These are phyloP conservation scores for Xylaria cubensis DNA, from an alignment of 495 filamentous ascomycete genomes.

Conservation along the genomic window DNA sequence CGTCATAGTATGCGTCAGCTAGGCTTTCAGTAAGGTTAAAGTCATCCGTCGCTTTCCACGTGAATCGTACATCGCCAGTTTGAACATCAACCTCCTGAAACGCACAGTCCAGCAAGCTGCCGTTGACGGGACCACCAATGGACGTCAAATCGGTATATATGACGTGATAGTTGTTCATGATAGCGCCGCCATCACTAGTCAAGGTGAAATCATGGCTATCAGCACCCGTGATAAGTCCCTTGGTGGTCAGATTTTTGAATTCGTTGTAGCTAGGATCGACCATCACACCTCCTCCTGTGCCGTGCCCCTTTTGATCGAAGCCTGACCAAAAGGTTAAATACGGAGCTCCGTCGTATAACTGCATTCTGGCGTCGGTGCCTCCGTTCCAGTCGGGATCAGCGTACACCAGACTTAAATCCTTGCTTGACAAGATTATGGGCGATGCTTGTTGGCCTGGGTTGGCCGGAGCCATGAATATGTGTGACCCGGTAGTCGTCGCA, in stretches of 20 bases:
- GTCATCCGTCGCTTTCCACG: slow-evolving; percentile 62
- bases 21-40: slow-evolving; percentile 53
- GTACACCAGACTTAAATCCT: slow-evolving; percentile 33
- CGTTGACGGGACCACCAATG: slow-evolving; percentile 32
- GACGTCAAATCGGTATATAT: slow-evolving; percentile 28
- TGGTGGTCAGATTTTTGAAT: slow-evolving; percentile 29
- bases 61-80: slow-evolving; percentile 57
- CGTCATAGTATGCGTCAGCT: slow-evolving; percentile 37
- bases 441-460: slow-evolving; percentile 11
- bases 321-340: slow-evolving; percentile 37
- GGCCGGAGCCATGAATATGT: slow-evolving; percentile 41
- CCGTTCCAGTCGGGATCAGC: slow-evolving; percentile 28
- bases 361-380: slow-evolving; percentile 30
- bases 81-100: slow-evolving; percentile 57
- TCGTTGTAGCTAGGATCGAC: slow-evolving; percentile 32
- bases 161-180: slow-evolving; percentile 33
- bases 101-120: slow-evolving; percentile 30
- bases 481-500: slow-evolving; percentile 49
- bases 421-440: slow-evolving; percentile 30
- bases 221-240: slow-evolving; percentile 22
- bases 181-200: slow-evolving; percentile 29
- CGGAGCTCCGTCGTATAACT: slow-evolving; percentile 27
- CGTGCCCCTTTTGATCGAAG: slow-evolving; percentile 29
- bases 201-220: slow-evolving; percentile 36
- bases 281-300: slow-evolving; percentile 30